Base-by-base conservation (phyloP, 1,284 basidiomycete species). In the Butyriboletus appendiculatus region DNA sequence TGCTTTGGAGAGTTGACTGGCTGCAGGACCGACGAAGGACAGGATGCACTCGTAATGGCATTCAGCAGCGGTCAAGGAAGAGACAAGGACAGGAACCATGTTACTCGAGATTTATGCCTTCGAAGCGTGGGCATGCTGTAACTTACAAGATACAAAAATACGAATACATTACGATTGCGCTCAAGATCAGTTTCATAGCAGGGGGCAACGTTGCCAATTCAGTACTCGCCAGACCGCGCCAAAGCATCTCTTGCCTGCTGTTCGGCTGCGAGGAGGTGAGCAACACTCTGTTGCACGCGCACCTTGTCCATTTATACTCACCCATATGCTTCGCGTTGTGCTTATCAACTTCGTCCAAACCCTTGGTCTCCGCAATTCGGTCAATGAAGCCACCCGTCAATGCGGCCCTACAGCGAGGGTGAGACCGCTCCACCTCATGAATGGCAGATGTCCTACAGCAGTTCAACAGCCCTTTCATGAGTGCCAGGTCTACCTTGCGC, bases 1-100 rank as follows among this genome's bases (percentile, higher is more conserved):
- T n/a, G 26, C 4, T 14, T 16, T 33, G 20, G 2, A 35, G 8
- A 38, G 16, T 33, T 46, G 45, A 68, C 46, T 32, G 15, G n/a
- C 5, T 32, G 9, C 59, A 93, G 90, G 90, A 83, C 77, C 40
- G 92, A 95, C 67, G 91, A 96, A 48, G 83, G 85, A 3, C 88
- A 94, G 63, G 86, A 83, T 15, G 84, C 85, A 0, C 80, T 93
- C 6, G 74, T 86, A 22, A 86, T 84, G 62, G 88, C 86, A 5
- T 95, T 94, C 63, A 80, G 84, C 59, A 81, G 74, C 44, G 82
- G 78, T 0, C 82, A 82, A 55, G 90, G 83, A 38, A 77, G 77
- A 62, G 90, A 85, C 62, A 89, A 84, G 73, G 89, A 80, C 69
- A 82, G 85, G 47, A 90, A 75, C 75, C 72, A 72, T 1, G 78